Conservation (phyloP, 2,329 filamentous ascomycete genomes). For the Fusarium avenaceum region DNA sequence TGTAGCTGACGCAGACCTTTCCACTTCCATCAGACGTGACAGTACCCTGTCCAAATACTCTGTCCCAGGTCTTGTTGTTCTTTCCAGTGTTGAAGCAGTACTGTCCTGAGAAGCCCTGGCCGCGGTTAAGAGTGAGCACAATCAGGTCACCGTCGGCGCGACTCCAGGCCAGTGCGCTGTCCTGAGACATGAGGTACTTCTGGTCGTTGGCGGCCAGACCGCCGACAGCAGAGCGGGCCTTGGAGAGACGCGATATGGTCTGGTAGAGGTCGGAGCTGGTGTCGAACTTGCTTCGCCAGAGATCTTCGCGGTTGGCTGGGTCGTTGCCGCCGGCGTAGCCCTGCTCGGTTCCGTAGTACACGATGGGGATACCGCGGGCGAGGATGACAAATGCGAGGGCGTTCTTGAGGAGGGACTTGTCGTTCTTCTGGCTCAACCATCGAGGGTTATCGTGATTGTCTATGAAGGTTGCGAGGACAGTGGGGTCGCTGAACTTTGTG, state of each 20-base stretch:
- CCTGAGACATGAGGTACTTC: slow-evolving; percentile 25
- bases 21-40: slow-evolving; percentile 18
- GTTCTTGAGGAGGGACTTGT: slow-evolving; percentile 71
- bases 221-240: slow-evolving; percentile 18
- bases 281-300: slow-evolving; percentile 67
- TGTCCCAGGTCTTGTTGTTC: slow-evolving; percentile 36
- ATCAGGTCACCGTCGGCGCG: slow-evolving; percentile 25
- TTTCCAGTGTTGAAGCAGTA: slow-evolving; percentile 28
- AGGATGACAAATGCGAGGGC: slow-evolving; percentile 73
- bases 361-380: slow-evolving; percentile 71
- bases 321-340: slow-evolving; percentile 65
- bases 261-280: slow-evolving; percentile 32
- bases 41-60: slow-evolving; percentile 22
- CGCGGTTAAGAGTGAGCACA: slow-evolving; percentile 31
- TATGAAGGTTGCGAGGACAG: slow-evolving; percentile 60
- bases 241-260: slow-evolving; percentile 35
- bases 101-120: slow-evolving; percentile 20
- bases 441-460: slow-evolving; percentile 70
- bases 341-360: slow-evolving; percentile 77
- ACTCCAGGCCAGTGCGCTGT: slow-evolving; percentile 31
- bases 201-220: slow-evolving; percentile 29
- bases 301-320: slow-evolving; percentile 67
- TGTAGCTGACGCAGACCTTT: slow-evolving; percentile 24
- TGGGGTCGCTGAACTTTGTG: slow-evolving; percentile 50
- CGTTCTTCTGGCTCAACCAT: slow-evolving; percentile 65